Evolutionary conservation across 441 rosid genomes (phyloP), one percentile per base, ranked within the genome.

Genomic region (Sinapis alba): DNA sequence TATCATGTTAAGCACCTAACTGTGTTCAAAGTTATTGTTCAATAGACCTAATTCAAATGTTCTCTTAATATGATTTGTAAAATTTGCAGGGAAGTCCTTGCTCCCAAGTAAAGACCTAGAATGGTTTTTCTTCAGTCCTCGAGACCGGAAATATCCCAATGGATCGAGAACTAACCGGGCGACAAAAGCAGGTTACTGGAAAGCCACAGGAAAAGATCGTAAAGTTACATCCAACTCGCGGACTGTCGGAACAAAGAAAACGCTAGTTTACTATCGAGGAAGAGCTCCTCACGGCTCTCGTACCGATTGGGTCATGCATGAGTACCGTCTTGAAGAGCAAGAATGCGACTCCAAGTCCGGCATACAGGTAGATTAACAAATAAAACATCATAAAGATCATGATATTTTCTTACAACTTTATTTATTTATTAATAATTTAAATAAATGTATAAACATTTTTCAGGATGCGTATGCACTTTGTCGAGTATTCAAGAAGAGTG

Each of bases 101-200:
- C 63, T 94, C 28, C 98, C 99, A 0, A 94, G 99, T 90, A 92
- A 92, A 82, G 99, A 94, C 75, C 83, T 89, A 8, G 99, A 94
- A 74, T 94, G 99, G 99, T 92, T 88, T 59, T 94, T 94, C 76
- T 94, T 94, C 78, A 92, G 99, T 71, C 98, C 97, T 30, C 83
- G 98, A 50, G 99, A 94, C 72, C 88, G 98, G 0, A 94, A 94
- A 80, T 94, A 94, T 77, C 99, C 98, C 0, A 92, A 94, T 56
- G 99, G 99, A 50, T 92, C 97, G 9, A 92, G 99, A 70, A 92
- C 99, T 1, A 94, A 92, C 72, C 91, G 98, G 0, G 99, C 99
- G 6, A 94, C 99, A 3, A 89, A 89, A 83, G 85, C 97, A 7
- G 98, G 99, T 11, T 94, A 94, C 28, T 92, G 99, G 98, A 94